phyloP scores from a whole-genome alignment of 164 flowering plant genomes.

The Vitis vinifera region DNA sequence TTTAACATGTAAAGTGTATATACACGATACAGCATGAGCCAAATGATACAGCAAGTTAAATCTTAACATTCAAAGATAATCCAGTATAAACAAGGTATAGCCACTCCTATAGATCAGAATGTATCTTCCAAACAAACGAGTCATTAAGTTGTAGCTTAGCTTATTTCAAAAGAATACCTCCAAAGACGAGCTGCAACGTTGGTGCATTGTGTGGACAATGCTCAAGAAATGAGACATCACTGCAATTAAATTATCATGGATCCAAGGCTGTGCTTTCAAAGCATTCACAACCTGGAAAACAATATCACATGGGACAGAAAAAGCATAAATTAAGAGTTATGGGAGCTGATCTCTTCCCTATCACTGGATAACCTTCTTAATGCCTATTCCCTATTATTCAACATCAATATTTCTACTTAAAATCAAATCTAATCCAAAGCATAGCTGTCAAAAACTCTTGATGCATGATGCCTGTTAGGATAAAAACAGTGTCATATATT shows the following conservation, averaged over 20 bases:
- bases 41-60: background rate
- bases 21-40: background rate
- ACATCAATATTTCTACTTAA: no score
- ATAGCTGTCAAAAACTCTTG: no score
- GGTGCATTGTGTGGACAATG: slow-evolving; percentile 77
- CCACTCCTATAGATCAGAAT: background rate
- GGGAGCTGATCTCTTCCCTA: no score
- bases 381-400: no score
- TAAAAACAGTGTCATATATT: no score
- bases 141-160: background rate
- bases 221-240: slow-evolving; percentile 62
- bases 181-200: slow-evolving; percentile 75
- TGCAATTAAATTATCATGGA: slow-evolving; percentile 53
- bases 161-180: slow-evolving; percentile 51
- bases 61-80: background rate
- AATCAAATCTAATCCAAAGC: no score
- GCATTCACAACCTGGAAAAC: slow-evolving; percentile 73
- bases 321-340: background rate
- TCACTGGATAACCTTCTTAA: no score
- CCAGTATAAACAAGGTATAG: background rate
- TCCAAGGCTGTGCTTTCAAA: slow-evolving; percentile 66
- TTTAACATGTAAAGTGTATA: no score
- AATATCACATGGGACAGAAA: background rate
- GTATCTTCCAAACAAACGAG: background rate
- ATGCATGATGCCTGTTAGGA: no score